Base-by-base conservation (phyloP, 805 yeast species). In the Candida railenensis region DNA sequence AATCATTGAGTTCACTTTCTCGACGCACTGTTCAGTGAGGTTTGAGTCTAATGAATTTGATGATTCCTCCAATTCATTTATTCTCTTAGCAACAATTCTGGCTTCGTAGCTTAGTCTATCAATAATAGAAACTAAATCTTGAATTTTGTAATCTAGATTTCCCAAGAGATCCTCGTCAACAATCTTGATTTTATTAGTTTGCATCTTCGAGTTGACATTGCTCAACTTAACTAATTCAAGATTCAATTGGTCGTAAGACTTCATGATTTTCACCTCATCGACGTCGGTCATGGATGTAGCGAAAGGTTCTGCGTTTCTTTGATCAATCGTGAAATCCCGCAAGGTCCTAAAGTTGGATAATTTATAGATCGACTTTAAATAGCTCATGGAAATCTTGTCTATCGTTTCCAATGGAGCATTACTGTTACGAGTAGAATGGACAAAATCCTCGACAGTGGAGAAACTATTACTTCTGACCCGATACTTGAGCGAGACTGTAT, bases 101-200 rank as follows among this genome's bases (percentile, higher is more conserved):
- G 74, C 64, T 44, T 73, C 73, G 48, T 72, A 72, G 2, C 65
- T 53, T 48, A 72, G 57, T 41, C 74, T 51, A 48, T 72, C 76
- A 8, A 72, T 62, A 7, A 66, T 63, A 3, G 66, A 61, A 2
- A 62, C 57, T 37, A 72, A 56, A 36, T 61, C 66, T 9, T 54
- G 53, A 45, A 70, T 55, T 40, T 64, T 62, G 45, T 53, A 53
- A 28, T 64, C 57, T 25, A 71, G 57, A 30, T 58, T 55, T 5
- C 54, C 54, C 3, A 60, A 51, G 28, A 67, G 57, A 25, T 68
- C 72, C 22, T 59, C 66, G 28, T 63, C 66, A 18, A 65, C 48
- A 4, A 63, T 48, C 28, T 53, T 61, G 12, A 52, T 45, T 43
- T 66, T 61, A 28, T 54, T 53, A 2, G 46, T 36, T 5, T 55